Conservation (phyloP, 805 yeast species). For the Hanseniaspora pseudoguilliermondii region DNA sequence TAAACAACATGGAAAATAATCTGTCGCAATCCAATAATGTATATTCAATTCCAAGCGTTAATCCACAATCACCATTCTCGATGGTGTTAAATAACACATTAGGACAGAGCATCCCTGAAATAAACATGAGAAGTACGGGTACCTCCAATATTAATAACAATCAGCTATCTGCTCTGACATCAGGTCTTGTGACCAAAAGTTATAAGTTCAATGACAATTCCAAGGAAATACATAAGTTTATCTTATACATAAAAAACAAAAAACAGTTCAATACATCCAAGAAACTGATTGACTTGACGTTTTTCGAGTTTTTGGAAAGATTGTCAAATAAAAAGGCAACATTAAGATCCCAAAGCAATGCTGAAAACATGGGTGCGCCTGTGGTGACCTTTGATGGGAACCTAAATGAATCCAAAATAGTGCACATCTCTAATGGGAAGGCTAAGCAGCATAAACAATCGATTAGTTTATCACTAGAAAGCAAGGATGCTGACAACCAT, state of each 20-base stretch:
- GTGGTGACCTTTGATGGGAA: constrained; percentile 7
- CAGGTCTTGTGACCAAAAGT: constrained; percentile 3
- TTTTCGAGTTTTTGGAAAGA: constrained; percentile 8
- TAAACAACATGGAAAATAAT: background rate
- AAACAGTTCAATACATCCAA: constrained; percentile 7
- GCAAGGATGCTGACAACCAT: background rate
- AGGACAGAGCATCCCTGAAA: background rate
- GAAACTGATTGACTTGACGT: background rate
- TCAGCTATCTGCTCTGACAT: background rate
- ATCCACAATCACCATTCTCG: background rate
- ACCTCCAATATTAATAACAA: background rate
- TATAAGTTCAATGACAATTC: constrained; percentile 6
- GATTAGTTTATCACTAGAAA: background rate
- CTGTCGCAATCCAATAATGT: background rate
- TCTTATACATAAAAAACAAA: constrained; percentile 7
- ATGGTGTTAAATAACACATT: constrained; percentile 1
- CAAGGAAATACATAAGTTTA: constrained; percentile 5
- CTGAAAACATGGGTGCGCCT: background rate
- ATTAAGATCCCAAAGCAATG: background rate
- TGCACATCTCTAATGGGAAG: constrained; percentile 3
- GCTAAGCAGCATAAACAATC: background rate
- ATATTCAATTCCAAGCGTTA: background rate
- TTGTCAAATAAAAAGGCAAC: background rate
- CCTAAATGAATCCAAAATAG: constrained; percentile 2
- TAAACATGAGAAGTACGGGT: background rate